Evolutionary conservation across 2,329 filamentous ascomycete species (phyloP).

Genomic region (Phialophora expanda): DNA sequence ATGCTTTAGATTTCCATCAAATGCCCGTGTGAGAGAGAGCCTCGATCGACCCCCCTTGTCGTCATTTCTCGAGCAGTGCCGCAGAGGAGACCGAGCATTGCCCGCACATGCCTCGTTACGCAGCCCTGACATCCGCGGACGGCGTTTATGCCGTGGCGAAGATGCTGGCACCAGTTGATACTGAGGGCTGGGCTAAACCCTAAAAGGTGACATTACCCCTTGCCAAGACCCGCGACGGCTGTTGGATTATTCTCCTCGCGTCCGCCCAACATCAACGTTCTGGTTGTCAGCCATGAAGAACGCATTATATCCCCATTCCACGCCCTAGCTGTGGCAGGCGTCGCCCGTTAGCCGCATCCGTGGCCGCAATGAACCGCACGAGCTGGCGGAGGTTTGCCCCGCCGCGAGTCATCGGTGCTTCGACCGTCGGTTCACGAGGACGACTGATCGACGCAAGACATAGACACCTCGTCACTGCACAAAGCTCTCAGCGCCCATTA

Average conservation of each 20-base stretch:
- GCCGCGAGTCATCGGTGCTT: conserved; percentile 8
- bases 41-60: background rate
- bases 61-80: background rate
- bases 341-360: background rate
- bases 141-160: background rate
- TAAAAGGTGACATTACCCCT: conserved; percentile 7
- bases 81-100: background rate
- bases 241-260: background rate
- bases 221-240: background rate
- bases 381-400: conserved; percentile 9
- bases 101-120: background rate
- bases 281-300: background rate
- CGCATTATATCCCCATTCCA: background rate
- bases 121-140: background rate
- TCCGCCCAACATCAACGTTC: background rate
- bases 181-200: background rate
- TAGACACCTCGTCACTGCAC: background rate
- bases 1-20: background rate
- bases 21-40: background rate
- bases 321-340: background rate
- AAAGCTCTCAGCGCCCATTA: background rate
- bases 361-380: conserved; percentile 8
- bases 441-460: conserved; percentile 3
- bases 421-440: background rate
- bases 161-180: background rate